These are phyloP conservation scores for Lactuca saligna DNA, from an alignment of 129 eudicot genomes.

Conservation along the genomic window DNA sequence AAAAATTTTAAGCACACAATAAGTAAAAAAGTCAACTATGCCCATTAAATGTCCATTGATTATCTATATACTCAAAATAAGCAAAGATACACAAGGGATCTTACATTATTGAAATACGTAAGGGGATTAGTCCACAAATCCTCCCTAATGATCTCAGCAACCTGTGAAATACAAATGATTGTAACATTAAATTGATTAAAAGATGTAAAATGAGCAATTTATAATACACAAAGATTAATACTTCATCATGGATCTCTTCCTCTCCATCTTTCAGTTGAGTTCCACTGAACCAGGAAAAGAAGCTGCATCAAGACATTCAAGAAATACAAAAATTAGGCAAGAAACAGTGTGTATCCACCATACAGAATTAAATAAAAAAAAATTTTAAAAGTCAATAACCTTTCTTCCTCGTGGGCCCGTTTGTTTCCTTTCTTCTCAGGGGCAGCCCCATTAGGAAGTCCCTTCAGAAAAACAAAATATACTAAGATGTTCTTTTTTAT, in stretches of 20 bases:
- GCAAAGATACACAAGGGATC: background rate
- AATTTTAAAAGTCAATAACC: slow-evolving; percentile 42
- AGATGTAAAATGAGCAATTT: background rate
- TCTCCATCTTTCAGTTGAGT: slow-evolving; percentile 50
- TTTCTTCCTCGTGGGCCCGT: slow-evolving; percentile 69
- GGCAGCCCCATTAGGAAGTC: slow-evolving; percentile 63
- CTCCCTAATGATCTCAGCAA: slow-evolving; percentile 91
- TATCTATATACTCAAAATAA: background rate
- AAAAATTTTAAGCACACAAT: background rate
- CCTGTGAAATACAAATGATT: slow-evolving; percentile 36
- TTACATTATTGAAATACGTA: slow-evolving; percentile 69
- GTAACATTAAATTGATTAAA: background rate
- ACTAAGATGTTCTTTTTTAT: background rate
- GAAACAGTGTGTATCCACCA: background rate
- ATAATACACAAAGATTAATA: slow-evolving; percentile 12
- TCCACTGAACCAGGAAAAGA: slow-evolving; percentile 85
- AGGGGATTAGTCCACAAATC: slow-evolving; percentile 97
- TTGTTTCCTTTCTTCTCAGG: slow-evolving; percentile 76
- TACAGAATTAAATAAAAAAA: background rate
- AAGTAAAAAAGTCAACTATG: slow-evolving; percentile 1
- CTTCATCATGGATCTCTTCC: slow-evolving; percentile 75
- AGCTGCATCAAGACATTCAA: slow-evolving; percentile 48
- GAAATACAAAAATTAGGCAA: background rate
- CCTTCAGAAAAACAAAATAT: slow-evolving; percentile 41
- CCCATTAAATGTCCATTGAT: background rate